Conservation (phyloP, 495 filamentous ascomycete genomes). For the Neurospora sp. region DNA sequence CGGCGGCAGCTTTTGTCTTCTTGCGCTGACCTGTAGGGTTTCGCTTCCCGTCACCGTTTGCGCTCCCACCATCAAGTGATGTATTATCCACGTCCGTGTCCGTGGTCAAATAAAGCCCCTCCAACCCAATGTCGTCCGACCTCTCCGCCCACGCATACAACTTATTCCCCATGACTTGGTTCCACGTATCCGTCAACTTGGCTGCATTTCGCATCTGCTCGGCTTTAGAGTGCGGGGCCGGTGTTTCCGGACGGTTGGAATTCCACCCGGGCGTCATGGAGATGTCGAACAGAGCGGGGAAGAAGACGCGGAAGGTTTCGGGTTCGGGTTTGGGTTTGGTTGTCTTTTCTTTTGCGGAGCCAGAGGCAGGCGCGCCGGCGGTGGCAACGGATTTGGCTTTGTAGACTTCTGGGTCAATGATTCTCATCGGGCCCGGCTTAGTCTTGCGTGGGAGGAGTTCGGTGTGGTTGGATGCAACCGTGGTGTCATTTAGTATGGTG, state of each 20-base stretch:
- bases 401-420: not conserved
- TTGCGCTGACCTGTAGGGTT: not conserved
- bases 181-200: slow-evolving; percentile 24
- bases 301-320: slow-evolving; percentile 27
- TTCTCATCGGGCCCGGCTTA: slow-evolving; percentile 9
- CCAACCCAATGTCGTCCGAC: not conserved
- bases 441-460: not conserved
- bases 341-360: not conserved
- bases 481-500: slow-evolving; percentile 14
- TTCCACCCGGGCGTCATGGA: slow-evolving; percentile 34
- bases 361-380: not conserved
- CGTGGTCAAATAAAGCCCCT: not conserved
- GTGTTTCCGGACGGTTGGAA: slow-evolving; percentile 13
- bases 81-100: slow-evolving; percentile 5
- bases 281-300: slow-evolving; percentile 35
- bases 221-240: slow-evolving; percentile 15
- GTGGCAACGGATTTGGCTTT: not conserved
- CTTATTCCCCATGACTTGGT: slow-evolving; percentile 13
- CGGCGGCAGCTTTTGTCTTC: not conserved
- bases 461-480: slow-evolving; percentile 7
- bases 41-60: not conserved
- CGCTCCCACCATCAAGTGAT: not conserved
- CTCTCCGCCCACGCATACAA: slow-evolving; percentile 19
- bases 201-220: slow-evolving; percentile 30
- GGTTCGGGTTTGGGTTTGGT: not conserved